A percentile compares a stretch with the other conserved stretches of the same genome.
phyloP scores from a whole-genome alignment of 805 yeast genomes.

The Schwanniomyces vanrijiae region DNA sequence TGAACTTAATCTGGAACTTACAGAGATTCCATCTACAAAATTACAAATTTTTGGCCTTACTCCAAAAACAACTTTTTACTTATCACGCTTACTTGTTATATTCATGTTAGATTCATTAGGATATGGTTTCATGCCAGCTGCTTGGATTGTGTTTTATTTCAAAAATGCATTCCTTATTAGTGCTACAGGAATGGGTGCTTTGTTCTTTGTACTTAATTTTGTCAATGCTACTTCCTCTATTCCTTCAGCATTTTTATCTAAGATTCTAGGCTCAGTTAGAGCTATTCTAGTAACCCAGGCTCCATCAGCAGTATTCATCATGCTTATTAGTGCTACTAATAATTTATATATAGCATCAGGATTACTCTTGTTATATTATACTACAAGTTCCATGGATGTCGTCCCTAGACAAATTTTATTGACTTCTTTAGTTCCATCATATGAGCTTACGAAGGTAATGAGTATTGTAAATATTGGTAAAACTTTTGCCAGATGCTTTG shows the following conservation, averaged over 20 bases:
- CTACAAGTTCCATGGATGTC: constrained; percentile 82
- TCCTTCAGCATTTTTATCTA: constrained; percentile 73
- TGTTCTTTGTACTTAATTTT: constrained; percentile 65
- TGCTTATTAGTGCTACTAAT: constrained; percentile 29
- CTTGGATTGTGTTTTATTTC: constrained; percentile 87
- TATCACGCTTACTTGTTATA: constrained; percentile 51
- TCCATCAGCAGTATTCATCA: constrained; percentile 71
- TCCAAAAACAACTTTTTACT: constrained; percentile 33
- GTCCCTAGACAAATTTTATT: constrained; percentile 85
- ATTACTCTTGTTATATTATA: constrained; percentile 54
- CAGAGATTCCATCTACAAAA: constrained; percentile 3
- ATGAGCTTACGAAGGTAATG: constrained; percentile 72
- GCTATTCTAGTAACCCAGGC: constrained; percentile 74
- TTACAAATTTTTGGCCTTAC: constrained; percentile 37
- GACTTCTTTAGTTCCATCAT: constrained; percentile 60
- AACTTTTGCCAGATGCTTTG: constrained; percentile 79
- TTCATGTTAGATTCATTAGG: constrained; percentile 89
- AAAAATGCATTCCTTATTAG: constrained; percentile 52
- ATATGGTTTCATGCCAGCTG: constrained; percentile 81
- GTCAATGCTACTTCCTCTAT: constrained; percentile 68
- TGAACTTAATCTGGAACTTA: constrained; percentile 8
- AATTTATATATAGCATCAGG: constrained; percentile 47
- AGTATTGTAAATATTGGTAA: constrained; percentile 86
- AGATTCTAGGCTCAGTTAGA: constrained; percentile 70
- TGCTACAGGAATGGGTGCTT: constrained; percentile 60